These are phyloP conservation scores for Eleusine indica DNA, from an alignment of 176 grass and related monocot genomes.

Conservation along the genomic window DNA sequence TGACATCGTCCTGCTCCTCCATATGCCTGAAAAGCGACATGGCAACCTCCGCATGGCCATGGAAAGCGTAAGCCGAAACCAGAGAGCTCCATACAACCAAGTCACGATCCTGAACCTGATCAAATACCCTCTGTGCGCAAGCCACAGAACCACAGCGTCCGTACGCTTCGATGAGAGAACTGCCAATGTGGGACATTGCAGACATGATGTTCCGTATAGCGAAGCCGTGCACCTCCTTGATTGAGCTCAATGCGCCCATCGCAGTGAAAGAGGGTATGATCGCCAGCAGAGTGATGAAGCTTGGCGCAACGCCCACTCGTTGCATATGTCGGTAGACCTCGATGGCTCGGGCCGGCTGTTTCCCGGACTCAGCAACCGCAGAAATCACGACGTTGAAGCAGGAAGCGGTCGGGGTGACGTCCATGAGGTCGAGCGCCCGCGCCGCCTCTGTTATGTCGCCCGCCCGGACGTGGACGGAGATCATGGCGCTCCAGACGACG, in stretches of 20 bases:
- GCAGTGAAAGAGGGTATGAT: conserved; percentile 41
- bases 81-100: conserved; percentile 69
- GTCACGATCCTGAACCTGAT: conserved; percentile 53
- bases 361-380: conserved; percentile 31
- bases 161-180: conserved; percentile 67
- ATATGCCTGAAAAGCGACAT: conserved; percentile 58
- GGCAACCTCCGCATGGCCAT: conserved; percentile 51
- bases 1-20: conserved; percentile 46
- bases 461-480: conserved; percentile 48
- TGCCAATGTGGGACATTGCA: conserved; percentile 42
- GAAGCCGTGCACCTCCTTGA: conserved; percentile 70
- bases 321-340: conserved; percentile 59
- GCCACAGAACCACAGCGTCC: conserved; percentile 52
- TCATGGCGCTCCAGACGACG: conserved; percentile 72
- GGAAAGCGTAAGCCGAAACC: conserved; percentile 69
- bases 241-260: conserved; percentile 35
- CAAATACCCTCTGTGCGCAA: conserved; percentile 40
- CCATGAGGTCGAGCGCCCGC: conserved; percentile 47
- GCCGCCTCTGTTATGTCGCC: conserved; percentile 36
- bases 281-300: conserved; percentile 56
- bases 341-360: conserved; percentile 42
- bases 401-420: conserved; percentile 47
- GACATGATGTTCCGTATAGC: conserved; percentile 49
- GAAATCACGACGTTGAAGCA: conserved; percentile 67
- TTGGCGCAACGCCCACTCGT: conserved; percentile 40